Evolutionary conservation across 352 stramenopile species (phyloP), one percentile per base, ranked within the genome.

Genomic region (Phytophthora quininea): DNA sequence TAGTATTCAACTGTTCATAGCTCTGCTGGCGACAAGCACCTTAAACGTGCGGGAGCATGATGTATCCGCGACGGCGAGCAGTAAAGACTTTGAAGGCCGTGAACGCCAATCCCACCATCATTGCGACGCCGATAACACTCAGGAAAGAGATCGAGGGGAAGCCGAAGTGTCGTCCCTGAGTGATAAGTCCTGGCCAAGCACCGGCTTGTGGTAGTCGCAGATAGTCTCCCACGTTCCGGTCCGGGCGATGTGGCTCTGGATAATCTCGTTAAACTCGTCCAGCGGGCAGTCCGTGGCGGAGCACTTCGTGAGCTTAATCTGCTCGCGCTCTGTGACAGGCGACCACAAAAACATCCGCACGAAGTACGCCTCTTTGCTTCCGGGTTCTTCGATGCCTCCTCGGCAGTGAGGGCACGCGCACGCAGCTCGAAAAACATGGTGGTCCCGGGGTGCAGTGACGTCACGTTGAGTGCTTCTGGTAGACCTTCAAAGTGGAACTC

Each of bases 351-450:
- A 93, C 32, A 80, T 92, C 64, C 84, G 73, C 45, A 96, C 74
- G 43, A 88, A 88, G 58, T 93, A 93, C 3, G 58, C 43, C 54
- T 91, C 80, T 24, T 62, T 59, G 51, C 54, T 7, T 63, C 59
- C 19, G 65, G 66, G 14, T 69, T 49, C 40, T 73, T 63, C 19
- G 60, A 12, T 27, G 52, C 42, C 15, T 73, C 54, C 53, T 71
- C 50, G 48, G 42, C 56, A 6, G 66, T 63, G 6, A 60, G 30
- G 15, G 48, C 64, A 45, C 57, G 58, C 2, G 78, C 77, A 42
- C 87, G 88, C 31, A 95, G 64, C 69, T 95, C 88, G 52, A 95
- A 95, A 52, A 92, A 88, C 76, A 95, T 86, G 38, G 88, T 91
- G 10, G 88, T 92, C 50, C 74, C 88, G 0, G 88, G 88, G 51